A percentile compares a stretch with the other conserved stretches of the same genome.
Evolutionary conservation across 2,329 filamentous ascomycete genomes (phyloP).

Genomic region (Didymella glomerata): DNA sequence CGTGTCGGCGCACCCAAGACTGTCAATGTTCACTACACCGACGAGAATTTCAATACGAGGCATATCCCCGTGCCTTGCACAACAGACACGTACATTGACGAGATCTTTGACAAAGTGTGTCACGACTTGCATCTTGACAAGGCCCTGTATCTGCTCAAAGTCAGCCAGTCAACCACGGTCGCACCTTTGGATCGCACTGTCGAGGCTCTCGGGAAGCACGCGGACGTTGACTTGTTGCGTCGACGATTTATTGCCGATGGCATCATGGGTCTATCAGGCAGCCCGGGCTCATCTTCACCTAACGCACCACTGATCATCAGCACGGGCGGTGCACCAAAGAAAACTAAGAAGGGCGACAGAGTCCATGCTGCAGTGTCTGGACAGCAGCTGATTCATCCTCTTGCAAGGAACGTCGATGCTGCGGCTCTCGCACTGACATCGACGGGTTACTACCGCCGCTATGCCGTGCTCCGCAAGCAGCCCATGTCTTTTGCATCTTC

Average conservation of each 20-base stretch:
- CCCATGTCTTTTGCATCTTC: slow-evolving; percentile 80
- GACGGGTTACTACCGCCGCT: slow-evolving; percentile 70
- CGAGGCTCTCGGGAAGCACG: slow-evolving; percentile 77
- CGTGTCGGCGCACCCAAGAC: slow-evolving; percentile 75
- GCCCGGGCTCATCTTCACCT: slow-evolving; percentile 74
- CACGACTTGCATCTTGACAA: slow-evolving; percentile 81
- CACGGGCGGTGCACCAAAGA: slow-evolving; percentile 59
- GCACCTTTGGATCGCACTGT: slow-evolving; percentile 81
- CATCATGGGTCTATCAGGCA: slow-evolving; percentile 72
- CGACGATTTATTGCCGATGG: slow-evolving; percentile 79
- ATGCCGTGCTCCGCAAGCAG: slow-evolving; percentile 82
- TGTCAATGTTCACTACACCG: slow-evolving; percentile 75
- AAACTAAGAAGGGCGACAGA: slow-evolving; percentile 65
- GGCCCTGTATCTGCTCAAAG: slow-evolving; percentile 78
- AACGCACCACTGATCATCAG: slow-evolving; percentile 69
- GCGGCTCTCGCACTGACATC: slow-evolving; percentile 48
- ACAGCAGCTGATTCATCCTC: slow-evolving; percentile 63
- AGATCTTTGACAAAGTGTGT: slow-evolving; percentile 81
- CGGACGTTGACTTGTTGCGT: slow-evolving; percentile 77
- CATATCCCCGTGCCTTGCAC: slow-evolving; percentile 78
- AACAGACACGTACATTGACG: slow-evolving; percentile 82
- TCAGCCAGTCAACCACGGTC: slow-evolving; percentile 76
- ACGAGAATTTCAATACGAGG: slow-evolving; percentile 73
- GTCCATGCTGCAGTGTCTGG: slow-evolving; percentile 59
- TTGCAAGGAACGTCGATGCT: slow-evolving; percentile 66